phyloP scores from a whole-genome alignment of 371 early-diverging fungal genomes.

The Mucor saturninus region DNA sequence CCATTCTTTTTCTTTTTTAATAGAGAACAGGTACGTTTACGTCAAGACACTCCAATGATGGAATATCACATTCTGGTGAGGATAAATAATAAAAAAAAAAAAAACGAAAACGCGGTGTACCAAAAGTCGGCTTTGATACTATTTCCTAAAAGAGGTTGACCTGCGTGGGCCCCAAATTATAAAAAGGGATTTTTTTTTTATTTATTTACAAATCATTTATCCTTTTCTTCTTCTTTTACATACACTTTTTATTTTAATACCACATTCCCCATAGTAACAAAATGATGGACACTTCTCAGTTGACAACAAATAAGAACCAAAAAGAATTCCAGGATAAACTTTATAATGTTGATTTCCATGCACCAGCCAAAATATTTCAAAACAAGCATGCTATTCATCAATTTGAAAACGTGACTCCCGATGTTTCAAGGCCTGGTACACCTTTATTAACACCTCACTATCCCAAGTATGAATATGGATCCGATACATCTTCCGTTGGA shows the following conservation, averaged over 20 bases:
- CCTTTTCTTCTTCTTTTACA: not conserved
- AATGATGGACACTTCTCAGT: constrained; percentile 18
- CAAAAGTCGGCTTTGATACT: not conserved
- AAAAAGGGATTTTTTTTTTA: not conserved
- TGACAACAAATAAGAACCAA: constrained; percentile 3
- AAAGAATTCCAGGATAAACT: constrained; percentile 21
- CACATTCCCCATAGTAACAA: constrained; percentile 6
- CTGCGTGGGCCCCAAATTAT: constrained; percentile 6
- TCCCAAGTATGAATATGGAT: constrained; percentile 11
- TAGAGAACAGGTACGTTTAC: too few species aligned
- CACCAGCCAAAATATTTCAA: constrained; percentile 48
- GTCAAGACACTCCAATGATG: too few species aligned
- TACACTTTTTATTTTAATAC: constrained; percentile 4
- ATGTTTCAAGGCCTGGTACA: constrained; percentile 38
- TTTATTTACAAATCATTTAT: too few species aligned
- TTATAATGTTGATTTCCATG: constrained; percentile 36
- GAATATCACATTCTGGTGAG: too few species aligned
- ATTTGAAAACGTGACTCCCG: constrained; percentile 44
- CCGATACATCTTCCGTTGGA: constrained; percentile 20
- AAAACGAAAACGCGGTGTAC: not conserved
- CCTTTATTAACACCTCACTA: constrained; percentile 20
- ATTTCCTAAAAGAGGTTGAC: not conserved
- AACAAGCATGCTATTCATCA: constrained; percentile 34
- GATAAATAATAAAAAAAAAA: not conserved
- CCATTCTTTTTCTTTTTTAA: not conserved